phyloP scores from a whole-genome alignment of 2,329 filamentous ascomycete genomes.

The Phialophora chinensis region DNA sequence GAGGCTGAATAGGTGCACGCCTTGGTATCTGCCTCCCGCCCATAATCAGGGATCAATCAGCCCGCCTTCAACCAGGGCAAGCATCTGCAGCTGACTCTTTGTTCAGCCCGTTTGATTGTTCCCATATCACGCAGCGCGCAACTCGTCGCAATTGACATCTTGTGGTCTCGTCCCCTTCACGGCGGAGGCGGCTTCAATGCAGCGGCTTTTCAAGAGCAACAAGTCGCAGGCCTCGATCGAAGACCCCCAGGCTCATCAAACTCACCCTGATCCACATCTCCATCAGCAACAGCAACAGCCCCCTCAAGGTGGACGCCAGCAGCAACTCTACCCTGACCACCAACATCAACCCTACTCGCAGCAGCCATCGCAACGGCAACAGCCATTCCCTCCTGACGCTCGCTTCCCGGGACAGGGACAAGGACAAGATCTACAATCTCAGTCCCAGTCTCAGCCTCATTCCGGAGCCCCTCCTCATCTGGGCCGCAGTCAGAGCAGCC shows the following conservation, averaged over 20 bases:
- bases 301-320: conserved; percentile 7
- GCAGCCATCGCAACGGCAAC: conserved; percentile 17
- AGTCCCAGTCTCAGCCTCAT: conserved; percentile 29
- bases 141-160: conserved; percentile 13
- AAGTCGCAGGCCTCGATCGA: conserved; percentile 42
- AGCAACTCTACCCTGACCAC: conserved; percentile 24
- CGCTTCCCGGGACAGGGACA: conserved; percentile 3
- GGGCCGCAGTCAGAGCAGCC: conserved; percentile 33
- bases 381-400: conserved; percentile 5
- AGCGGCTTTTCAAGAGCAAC: conserved; percentile 39
- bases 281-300: conserved; percentile 16
- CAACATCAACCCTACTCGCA: conserved; percentile 21
- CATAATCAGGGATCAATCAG: conserved; percentile 23
- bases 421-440: conserved; percentile 22
- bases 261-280: conserved; percentile 26
- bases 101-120: conserved; percentile 12
- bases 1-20: conserved; percentile 20
- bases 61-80: conserved; percentile 17
- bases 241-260: conserved; percentile 27
- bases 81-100: conserved; percentile 18
- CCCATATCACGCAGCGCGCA: conserved; percentile 11
- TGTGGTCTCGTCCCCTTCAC: conserved; percentile 19
- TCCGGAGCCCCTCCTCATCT: conserved; percentile 30
- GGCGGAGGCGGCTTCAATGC: conserved; percentile 34
- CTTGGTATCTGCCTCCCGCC: conserved; percentile 2